Conservation (phyloP, 192 early-diverging fungal species). For the Backusella parvicylindrica region DNA sequence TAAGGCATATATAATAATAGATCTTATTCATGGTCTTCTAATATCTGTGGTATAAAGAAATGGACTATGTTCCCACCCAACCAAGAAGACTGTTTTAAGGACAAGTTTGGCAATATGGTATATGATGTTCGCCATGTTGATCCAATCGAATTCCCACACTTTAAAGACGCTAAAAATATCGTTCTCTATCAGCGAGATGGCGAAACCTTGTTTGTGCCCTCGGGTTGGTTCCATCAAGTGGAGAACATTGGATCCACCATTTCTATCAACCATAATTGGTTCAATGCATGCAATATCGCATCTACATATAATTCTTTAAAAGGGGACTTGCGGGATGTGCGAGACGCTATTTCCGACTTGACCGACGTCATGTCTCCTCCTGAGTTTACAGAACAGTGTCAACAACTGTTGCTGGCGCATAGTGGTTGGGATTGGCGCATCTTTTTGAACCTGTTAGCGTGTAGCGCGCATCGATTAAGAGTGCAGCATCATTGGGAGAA, state of each 20-base stretch:
- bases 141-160: slow-evolving; percentile 43
- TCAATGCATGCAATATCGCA: slow-evolving; percentile 58
- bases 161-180: slow-evolving; percentile 41
- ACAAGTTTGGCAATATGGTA: slow-evolving; percentile 50
- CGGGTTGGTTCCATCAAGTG: slow-evolving; percentile 75
- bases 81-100: slow-evolving; percentile 59
- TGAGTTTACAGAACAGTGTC: slow-evolving; percentile 46
- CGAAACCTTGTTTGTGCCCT: slow-evolving; percentile 70
- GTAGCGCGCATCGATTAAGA: background rate
- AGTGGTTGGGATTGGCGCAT: slow-evolving; percentile 49
- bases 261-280: slow-evolving; percentile 80
- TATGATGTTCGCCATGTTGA: slow-evolving; percentile 54
- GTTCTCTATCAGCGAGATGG: slow-evolving; percentile 58
- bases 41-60: slow-evolving; percentile 67
- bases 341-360: slow-evolving; percentile 52
- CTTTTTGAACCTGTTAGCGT: background rate
- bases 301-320: slow-evolving; percentile 43
- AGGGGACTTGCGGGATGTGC: slow-evolving; percentile 44
- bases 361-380: slow-evolving; percentile 37
- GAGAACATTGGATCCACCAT: slow-evolving; percentile 66
- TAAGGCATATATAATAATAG: slow-evolving; percentile 22
- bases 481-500: background rate
- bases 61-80: slow-evolving; percentile 69
- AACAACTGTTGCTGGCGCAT: slow-evolving; percentile 43
- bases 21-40: slow-evolving; percentile 75